Evolutionary conservation across 805 yeast species (phyloP), one percentile per base, ranked within the genome.

Genomic region (Lachancea thermotolerans): DNA sequence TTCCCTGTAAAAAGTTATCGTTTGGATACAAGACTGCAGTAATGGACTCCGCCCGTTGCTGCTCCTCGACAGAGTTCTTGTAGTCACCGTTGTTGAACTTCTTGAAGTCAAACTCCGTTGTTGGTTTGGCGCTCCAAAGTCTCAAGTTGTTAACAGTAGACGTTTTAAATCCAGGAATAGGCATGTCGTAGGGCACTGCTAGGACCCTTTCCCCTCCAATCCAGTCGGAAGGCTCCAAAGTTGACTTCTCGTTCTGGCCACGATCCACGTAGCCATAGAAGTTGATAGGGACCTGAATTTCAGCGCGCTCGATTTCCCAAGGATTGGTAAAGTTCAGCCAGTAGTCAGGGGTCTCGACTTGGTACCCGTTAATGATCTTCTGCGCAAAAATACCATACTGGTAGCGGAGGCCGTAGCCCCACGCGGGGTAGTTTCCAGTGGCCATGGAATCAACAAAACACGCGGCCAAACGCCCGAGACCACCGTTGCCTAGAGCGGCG

Each of bases 371-470:
- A 55, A 87, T 75, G 59, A 89, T 87, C 64, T 80, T 81, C 69
- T 89, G 97, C 54, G 88, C 78, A 68, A 89, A 89, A 56, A 89
- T 89, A 64, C 97, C 97, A 62, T 90, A 89, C 66, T 88, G 88
- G 69, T 89, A 89, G 62, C 95, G 82, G 55, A 89, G 71, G 49
- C 97, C 96, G 64, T 89, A 89, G 51, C 97, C 97, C 97, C 97
- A 89, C 42, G 95, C 95, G 14, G 95, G 88, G 64, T 85, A 86
- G 65, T 85, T 81, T 53, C 85, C 83, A 4, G 95, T 81, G 31
- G 93, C 79, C 62, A 89, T 70, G 1, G 96, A 87, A 68, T 90
- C 96, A 39, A 89, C 78, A 62, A 88, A 89, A 67, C 96, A 90
- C 16, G 96, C 96, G 17, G 96, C 96, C 60, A 89, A 73, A 62